Conservation (phyloP, 78 protist species). For the Blattamonas nauphoetae region DNA sequence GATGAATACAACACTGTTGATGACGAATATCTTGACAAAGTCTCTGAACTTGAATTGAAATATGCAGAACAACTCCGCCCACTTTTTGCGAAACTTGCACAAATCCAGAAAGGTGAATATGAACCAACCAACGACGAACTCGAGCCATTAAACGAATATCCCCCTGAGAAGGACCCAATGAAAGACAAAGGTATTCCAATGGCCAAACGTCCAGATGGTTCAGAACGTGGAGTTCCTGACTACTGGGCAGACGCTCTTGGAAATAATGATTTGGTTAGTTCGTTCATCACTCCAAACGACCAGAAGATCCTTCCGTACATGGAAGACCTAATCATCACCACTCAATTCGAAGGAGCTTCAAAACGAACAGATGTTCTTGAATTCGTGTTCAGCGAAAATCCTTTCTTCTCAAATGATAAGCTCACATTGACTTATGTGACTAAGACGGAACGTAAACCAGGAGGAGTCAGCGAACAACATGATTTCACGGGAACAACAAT, state of each 20-base stretch:
- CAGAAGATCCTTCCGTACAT: neutral
- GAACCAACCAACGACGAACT: neutral
- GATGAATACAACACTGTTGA: neutral
- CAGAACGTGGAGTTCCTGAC: neutral
- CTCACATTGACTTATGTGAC: neutral
- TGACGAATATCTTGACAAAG: neutral
- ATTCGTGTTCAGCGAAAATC: neutral
- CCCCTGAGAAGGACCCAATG: neutral
- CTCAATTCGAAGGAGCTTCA: neutral
- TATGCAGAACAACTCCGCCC: neutral
- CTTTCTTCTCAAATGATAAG: neutral
- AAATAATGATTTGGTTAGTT: too few species aligned
- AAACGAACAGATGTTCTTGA: neutral
- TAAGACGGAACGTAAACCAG: neutral
- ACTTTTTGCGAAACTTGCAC: neutral
- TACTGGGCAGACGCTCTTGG: neutral
- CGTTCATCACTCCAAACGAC: neutral
- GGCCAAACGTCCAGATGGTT: neutral
- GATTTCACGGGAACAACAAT: neutral
- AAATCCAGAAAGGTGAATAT: neutral
- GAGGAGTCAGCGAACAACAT: neutral
- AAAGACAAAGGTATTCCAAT: too few species aligned
- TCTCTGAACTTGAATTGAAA: neutral
- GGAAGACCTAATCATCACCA: neutral
- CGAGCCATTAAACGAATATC: neutral